phyloP scores from a whole-genome alignment of 352 stramenopile genomes.

The Halophytophthora batemanensis region DNA sequence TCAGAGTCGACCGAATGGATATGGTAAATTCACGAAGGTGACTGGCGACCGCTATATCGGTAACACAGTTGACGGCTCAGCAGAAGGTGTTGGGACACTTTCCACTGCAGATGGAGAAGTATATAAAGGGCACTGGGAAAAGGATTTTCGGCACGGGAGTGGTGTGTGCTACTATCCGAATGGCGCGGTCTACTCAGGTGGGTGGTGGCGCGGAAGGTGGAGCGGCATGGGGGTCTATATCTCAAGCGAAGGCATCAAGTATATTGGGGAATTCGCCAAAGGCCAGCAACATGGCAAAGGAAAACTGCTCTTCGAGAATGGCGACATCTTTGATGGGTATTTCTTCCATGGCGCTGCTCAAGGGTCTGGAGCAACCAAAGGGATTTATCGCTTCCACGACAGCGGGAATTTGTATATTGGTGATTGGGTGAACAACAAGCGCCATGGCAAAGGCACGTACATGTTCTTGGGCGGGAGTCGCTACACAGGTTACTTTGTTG shows the following conservation, averaged over 20 bases:
- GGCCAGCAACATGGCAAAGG: conserved; percentile 61
- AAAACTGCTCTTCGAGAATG: conserved; percentile 72
- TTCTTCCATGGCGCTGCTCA: conserved; percentile 51
- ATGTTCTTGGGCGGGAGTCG: conserved; percentile 52
- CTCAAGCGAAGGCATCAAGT: conserved; percentile 64
- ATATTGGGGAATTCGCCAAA: conserved; percentile 58
- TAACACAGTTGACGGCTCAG: conserved; percentile 50
- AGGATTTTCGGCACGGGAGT: conserved; percentile 54
- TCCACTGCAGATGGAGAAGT: conserved; percentile 79
- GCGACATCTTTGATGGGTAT: conserved; percentile 70
- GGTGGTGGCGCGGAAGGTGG: conserved; percentile 63
- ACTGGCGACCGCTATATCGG: conserved; percentile 72
- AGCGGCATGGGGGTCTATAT: conserved; percentile 60
- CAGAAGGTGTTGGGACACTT: conserved; percentile 77
- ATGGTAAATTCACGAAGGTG: conserved; percentile 64
- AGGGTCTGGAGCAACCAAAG: conserved; percentile 49
- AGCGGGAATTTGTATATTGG: conserved; percentile 72
- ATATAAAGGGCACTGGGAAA: conserved; percentile 85
- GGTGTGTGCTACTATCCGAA: conserved; percentile 80
- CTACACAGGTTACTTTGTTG: conserved; percentile 54
- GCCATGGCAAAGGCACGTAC: conserved; percentile 71
- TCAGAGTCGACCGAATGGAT: conserved; percentile 39
- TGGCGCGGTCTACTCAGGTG: conserved; percentile 67
- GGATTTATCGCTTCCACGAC: conserved; percentile 59
- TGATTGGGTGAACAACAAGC: conserved; percentile 58